phyloP scores from a whole-genome alignment of 345 rosid species.

The Aethionema arabicum region DNA sequence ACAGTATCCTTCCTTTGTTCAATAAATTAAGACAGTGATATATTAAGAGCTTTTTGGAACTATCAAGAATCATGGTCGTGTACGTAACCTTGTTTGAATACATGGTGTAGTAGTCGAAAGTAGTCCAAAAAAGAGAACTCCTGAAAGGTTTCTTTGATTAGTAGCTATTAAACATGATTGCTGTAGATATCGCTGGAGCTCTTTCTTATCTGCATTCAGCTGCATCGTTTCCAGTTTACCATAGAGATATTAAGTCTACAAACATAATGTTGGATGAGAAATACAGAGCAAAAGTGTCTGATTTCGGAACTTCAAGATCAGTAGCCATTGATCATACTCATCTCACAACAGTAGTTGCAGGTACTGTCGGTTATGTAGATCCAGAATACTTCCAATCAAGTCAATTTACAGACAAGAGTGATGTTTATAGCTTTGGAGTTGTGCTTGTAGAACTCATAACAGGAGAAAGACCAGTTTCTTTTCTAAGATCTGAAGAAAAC shows the following conservation, averaged over 20 bases:
- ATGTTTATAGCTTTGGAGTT: constrained; percentile 85
- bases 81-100: constrained; percentile 4
- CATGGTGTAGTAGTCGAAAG: not conserved
- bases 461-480: constrained; percentile 16
- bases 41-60: not conserved
- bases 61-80: not conserved
- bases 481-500: constrained; percentile 20
- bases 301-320: constrained; percentile 51
- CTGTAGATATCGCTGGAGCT: constrained; percentile 42
- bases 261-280: constrained; percentile 47
- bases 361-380: constrained; percentile 33
- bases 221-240: constrained; percentile 40
- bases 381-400: constrained; percentile 36
- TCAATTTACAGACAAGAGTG: constrained; percentile 36
- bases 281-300: constrained; percentile 44
- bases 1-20: not conserved
- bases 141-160: not conserved
- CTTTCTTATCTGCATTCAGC: constrained; percentile 49
- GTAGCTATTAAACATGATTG: too few species aligned
- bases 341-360: constrained; percentile 32
- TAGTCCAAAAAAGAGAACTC: constrained; percentile 12
- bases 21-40: not conserved
- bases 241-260: constrained; percentile 48
- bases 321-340: constrained; percentile 44
- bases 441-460: constrained; percentile 69